These are phyloP conservation scores for Saccharomycopsis phalli DNA, from an alignment of 1,139 yeast genomes.

Conservation along the genomic window DNA sequence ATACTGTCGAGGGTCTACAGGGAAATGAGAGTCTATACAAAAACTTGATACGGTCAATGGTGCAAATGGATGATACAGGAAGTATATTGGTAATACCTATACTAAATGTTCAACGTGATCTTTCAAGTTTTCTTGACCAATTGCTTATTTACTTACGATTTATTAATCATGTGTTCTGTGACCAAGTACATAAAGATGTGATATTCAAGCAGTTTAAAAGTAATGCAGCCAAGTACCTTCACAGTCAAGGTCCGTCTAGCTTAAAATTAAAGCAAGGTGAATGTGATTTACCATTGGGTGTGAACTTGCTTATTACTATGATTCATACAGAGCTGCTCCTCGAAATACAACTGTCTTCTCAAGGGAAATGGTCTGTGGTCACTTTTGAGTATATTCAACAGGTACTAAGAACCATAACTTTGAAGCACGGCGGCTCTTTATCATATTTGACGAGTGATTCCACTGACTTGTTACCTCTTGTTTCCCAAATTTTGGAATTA, in stretches of 20 bases:
- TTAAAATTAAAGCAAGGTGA: conserved; percentile 3
- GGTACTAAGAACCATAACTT: conserved; percentile 3
- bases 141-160: conserved; percentile 1
- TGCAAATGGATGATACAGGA: not conserved
- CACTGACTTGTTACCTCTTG: not conserved
- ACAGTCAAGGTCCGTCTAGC: not conserved
- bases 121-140: not conserved
- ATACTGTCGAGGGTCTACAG: conserved; percentile 5
- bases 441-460: conserved; percentile 1
- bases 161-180: not conserved
- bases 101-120: conserved; percentile 3
- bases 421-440: conserved; percentile 14
- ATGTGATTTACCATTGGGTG: conserved; percentile 7
- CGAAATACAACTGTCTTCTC: not conserved
- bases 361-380: not conserved
- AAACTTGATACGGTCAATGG: not conserved
- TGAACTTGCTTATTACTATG: conserved; percentile 2
- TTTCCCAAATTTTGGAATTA: conserved; percentile 2
- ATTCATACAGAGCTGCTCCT: not conserved
- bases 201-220: conserved; percentile 2
- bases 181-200: not conserved
- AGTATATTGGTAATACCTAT: conserved; percentile 9
- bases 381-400: conserved; percentile 12
- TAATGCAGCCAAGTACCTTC: not conserved
- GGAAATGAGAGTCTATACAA: not conserved